Evolutionary conservation across 2,329 filamentous ascomycete genomes (phyloP).

Genomic region (Pyrenophora tritici-repentis): DNA sequence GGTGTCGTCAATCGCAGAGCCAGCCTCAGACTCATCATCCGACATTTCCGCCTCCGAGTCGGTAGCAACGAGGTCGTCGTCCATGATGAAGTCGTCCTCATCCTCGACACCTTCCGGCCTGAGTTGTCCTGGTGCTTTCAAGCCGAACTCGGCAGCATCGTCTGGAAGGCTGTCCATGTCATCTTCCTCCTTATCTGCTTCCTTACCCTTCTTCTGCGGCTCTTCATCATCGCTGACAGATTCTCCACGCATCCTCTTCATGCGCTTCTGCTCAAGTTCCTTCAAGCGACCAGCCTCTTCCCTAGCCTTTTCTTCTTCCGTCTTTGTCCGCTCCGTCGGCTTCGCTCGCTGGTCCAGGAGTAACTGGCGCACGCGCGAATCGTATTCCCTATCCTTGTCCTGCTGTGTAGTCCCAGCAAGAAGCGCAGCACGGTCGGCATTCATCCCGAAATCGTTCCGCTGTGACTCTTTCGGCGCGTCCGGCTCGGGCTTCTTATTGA

Average conservation of each 20-base stretch:
- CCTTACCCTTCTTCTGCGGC: conserved; percentile 50
- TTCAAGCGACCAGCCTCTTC: conserved; percentile 78
- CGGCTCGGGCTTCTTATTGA: conserved; percentile 53
- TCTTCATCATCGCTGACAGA: conserved; percentile 72
- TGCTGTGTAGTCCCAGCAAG: conserved; percentile 65
- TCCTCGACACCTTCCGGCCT: conserved; percentile 67
- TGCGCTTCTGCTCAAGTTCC: conserved; percentile 79
- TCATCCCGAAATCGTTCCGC: conserved; percentile 52
- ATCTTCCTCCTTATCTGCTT: conserved; percentile 44
- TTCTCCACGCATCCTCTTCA: conserved; percentile 86
- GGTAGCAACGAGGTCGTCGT: conserved; percentile 84
- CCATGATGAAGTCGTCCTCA: conserved; percentile 91
- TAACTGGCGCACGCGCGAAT: conserved; percentile 79
- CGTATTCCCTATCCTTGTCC: conserved; percentile 84
- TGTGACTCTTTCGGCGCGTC: conserved; percentile 50
- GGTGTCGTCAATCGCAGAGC: conserved; percentile 42
- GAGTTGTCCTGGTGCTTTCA: conserved; percentile 59
- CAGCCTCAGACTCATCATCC: conserved; percentile 36
- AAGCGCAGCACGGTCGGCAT: conserved; percentile 66
- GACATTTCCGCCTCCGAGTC: conserved; percentile 62
- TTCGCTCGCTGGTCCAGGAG: conserved; percentile 82
- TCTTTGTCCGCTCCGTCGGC: conserved; percentile 87
- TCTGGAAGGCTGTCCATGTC: conserved; percentile 47
- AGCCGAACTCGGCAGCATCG: conserved; percentile 65
- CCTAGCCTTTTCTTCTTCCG: conserved; percentile 52